Percentiles rank a stretch among this genome's conserved stretches.
These are phyloP conservation scores for Xylaria sp. DNA, from an alignment of 2,329 filamentous ascomycete species.

Conservation along the genomic window DNA sequence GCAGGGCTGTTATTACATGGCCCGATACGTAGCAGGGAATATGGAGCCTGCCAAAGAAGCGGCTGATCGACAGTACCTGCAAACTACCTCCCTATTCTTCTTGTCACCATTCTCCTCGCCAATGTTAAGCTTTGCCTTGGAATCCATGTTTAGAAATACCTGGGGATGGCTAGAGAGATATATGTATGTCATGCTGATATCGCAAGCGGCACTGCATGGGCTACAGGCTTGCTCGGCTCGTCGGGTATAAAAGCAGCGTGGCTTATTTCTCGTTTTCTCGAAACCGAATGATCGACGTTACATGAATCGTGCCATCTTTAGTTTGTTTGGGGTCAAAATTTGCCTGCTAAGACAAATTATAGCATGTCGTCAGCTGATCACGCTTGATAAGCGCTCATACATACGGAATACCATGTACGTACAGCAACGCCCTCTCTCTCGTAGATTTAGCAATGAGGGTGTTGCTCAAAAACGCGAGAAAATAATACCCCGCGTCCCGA, in stretches of 20 bases:
- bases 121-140: background rate
- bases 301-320: constrained; percentile 31
- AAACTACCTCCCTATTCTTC: background rate
- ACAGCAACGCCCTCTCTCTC: too few relatives aligned
- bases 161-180: background rate
- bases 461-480: too few relatives aligned
- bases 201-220: background rate
- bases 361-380: constrained; percentile 17
- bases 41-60: background rate
- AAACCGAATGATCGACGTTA: constrained; percentile 24
- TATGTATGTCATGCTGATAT: background rate
- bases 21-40: background rate
- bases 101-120: background rate
- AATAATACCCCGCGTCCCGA: too few relatives aligned
- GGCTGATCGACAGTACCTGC: background rate
- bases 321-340: constrained; percentile 9
- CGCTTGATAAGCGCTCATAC: constrained; percentile 1
- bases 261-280: background rate
- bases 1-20: constrained; percentile 5
- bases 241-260: background rate
- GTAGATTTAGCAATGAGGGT: too few relatives aligned
- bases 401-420: too few relatives aligned
- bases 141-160: background rate
- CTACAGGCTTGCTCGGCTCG: background rate
- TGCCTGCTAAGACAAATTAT: background rate